Percentiles rank a stretch among this genome's conserved stretches.
These are phyloP conservation scores for Bathelium albidoporum DNA, from an alignment of 495 filamentous ascomycete genomes.

Conservation along the genomic window DNA sequence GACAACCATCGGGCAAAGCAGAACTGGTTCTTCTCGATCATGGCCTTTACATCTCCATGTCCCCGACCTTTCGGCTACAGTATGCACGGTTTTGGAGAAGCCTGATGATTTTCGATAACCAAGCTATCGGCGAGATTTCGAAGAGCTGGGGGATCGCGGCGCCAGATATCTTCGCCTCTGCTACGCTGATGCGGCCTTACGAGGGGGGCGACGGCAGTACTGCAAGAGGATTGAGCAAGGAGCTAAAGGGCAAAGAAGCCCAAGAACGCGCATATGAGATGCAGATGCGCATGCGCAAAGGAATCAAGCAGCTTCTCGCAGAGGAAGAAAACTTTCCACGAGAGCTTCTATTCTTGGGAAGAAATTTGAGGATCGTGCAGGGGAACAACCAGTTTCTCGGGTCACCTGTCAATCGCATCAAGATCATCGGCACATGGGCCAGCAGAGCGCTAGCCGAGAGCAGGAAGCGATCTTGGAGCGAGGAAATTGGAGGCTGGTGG, in stretches of 20 bases:
- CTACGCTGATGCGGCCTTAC: slow-evolving; percentile 83
- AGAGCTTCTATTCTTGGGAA: slow-evolving; percentile 89
- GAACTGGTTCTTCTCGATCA: slow-evolving; percentile 96
- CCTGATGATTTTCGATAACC: slow-evolving; percentile 87
- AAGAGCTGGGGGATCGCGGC: slow-evolving; percentile 76
- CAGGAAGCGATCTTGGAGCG: slow-evolving; percentile 44
- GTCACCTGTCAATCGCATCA: slow-evolving; percentile 86
- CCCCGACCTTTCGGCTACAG: slow-evolving; percentile 71
- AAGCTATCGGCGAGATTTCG: slow-evolving; percentile 60
- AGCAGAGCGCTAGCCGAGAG: slow-evolving; percentile 64
- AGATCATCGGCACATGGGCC: slow-evolving; percentile 89
- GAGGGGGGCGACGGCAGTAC: slow-evolving; percentile 66
- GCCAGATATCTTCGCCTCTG: slow-evolving; percentile 79
- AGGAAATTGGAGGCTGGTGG: slow-evolving; percentile 49
- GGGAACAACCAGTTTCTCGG: slow-evolving; percentile 76
- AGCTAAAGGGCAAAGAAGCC: slow-evolving; percentile 46
- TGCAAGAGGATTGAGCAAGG: slow-evolving; percentile 36
- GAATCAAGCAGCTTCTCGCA: slow-evolving; percentile 70
- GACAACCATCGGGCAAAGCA: slow-evolving; percentile 65
- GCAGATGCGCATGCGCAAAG: slow-evolving; percentile 73
- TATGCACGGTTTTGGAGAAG: slow-evolving; percentile 92
- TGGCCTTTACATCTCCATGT: slow-evolving; percentile 87
- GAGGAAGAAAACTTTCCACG: slow-evolving; percentile 90
- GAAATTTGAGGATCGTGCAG: slow-evolving; percentile 90
- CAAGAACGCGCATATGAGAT: slow-evolving; percentile 64